These are phyloP conservation scores for Jamesozyma rosinii DNA, from an alignment of 805 yeast species.

Conservation along the genomic window DNA sequence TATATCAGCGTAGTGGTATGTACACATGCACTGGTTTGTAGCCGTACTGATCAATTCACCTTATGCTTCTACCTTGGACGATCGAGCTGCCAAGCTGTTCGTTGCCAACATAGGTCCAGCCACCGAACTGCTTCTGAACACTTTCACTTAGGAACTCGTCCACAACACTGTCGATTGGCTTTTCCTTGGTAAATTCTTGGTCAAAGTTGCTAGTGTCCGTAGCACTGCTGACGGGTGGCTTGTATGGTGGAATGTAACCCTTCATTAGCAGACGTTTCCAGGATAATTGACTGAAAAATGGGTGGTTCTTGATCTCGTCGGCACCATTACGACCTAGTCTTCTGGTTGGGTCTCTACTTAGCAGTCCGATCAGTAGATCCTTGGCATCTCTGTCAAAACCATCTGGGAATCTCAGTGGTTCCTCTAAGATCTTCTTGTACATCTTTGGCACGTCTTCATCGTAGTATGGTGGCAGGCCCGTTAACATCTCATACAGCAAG, in stretches of 20 bases:
- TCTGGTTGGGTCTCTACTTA: slow-evolving; percentile 76
- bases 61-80: slow-evolving; percentile 28
- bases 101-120: slow-evolving; percentile 91
- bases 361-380: slow-evolving; percentile 61
- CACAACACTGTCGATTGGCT: slow-evolving; percentile 91
- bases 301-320: slow-evolving; percentile 70
- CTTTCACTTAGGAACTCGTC: slow-evolving; percentile 85
- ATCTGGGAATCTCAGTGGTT: slow-evolving; percentile 80
- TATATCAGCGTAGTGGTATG: background rate
- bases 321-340: slow-evolving; percentile 78
- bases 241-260: slow-evolving; percentile 90
- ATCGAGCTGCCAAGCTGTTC: slow-evolving; percentile 35
- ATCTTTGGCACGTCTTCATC: slow-evolving; percentile 87
- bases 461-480: slow-evolving; percentile 94
- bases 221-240: slow-evolving; percentile 79
- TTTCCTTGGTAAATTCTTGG: slow-evolving; percentile 81
- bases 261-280: slow-evolving; percentile 78
- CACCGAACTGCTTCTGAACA: slow-evolving; percentile 97
- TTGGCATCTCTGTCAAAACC: slow-evolving; percentile 81
- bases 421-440: slow-evolving; percentile 88
- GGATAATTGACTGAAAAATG: slow-evolving; percentile 81
- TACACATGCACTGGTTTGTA: background rate
- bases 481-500: slow-evolving; percentile 86
- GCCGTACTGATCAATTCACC: slow-evolving; percentile 2
- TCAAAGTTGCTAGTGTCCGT: slow-evolving; percentile 91